Evolutionary conservation across 495 filamentous ascomycete species (phyloP), one percentile per base, ranked within the genome.

Genomic region (Penicillium samsonianum): DNA sequence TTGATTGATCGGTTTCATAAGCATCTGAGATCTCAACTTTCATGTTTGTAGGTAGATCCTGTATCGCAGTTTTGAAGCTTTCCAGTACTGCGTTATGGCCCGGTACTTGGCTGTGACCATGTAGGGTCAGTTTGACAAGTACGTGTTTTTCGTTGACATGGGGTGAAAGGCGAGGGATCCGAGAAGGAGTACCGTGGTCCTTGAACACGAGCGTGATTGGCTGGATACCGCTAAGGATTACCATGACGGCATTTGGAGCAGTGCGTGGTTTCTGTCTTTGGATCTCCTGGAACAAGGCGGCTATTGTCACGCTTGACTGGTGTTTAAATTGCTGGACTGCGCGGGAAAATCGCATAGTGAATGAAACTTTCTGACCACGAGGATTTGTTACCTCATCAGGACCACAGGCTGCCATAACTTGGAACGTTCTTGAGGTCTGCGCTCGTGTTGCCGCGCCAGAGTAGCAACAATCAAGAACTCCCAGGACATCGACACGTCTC

Each of bases 381-480:
- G 33, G 11, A 0, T 3, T 20, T 25, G 49, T 40, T 52, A 5
- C 14, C 16, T 38, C 31, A 25, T n/a, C 4, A 7, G 49, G 7
- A 35, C n/a, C 49, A 25, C 33, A 52, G 19, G 49, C 48, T 5
- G 48, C 30, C 6, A 51, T 12, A 8, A 51, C 6, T 25, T 51
- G 49, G 12, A 25, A 12, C 17, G 11, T 14, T 22, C 19, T 19
- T 19, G 20, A 7, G 10, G 19, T 1, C 22, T 40, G n/a, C 1
- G 17, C 3, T 33, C 49, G 20, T n/a, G 49, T 35, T 26, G 31
- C 49, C 2, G 20, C 12, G 3, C 30, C 49, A 23, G 49, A n/a
- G 35, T 37, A 40, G 5, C 49, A 51, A 40, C 31, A 22, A 25
- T 38, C 33, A 7, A 51, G 0, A 3, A 51, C 22, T 10, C 2